Evolutionary conservation across 225 moss, liverwort and hornwort genomes (phyloP).

Genomic region (Antitrichia curtipendula): DNA sequence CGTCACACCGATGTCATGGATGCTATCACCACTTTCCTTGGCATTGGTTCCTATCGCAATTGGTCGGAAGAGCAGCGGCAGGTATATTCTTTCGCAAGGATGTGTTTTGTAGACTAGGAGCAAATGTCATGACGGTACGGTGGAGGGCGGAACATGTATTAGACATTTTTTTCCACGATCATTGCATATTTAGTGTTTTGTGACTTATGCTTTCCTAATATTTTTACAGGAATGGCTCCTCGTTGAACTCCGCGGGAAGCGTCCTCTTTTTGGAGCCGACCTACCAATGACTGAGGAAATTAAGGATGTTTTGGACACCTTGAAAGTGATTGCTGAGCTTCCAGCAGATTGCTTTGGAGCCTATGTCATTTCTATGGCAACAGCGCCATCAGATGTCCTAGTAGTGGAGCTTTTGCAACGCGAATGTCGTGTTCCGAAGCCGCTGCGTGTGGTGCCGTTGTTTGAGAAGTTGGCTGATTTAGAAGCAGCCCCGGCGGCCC

Average conservation of each 20-base stretch:
- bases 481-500: slow-evolving; percentile 78
- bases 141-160: not conserved
- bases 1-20: slow-evolving; percentile 89
- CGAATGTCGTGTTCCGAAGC: slow-evolving; percentile 61
- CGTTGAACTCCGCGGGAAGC: slow-evolving; percentile 71
- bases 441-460: slow-evolving; percentile 86
- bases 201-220: not conserved
- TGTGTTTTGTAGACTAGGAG: not conserved
- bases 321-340: slow-evolving; percentile 65
- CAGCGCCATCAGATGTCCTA: slow-evolving; percentile 83
- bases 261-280: slow-evolving; percentile 81
- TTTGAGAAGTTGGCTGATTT: slow-evolving; percentile 93
- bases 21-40: slow-evolving; percentile 74
- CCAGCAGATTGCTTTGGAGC: slow-evolving; percentile 89
- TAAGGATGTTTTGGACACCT: slow-evolving; percentile 80
- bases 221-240: slow-evolving; percentile 65
- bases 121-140: not conserved
- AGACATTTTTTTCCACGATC: not conserved
- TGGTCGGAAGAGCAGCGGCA: slow-evolving; percentile 82
- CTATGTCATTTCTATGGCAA: slow-evolving; percentile 96
- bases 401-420: slow-evolving; percentile 94
- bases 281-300: slow-evolving; percentile 78
- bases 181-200: not conserved
- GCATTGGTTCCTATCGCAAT: slow-evolving; percentile 79
- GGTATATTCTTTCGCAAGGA: slow-evolving; percentile 1